phyloP scores from a whole-genome alignment of 257 asterid species.

The Orobanche coerulescens region DNA sequence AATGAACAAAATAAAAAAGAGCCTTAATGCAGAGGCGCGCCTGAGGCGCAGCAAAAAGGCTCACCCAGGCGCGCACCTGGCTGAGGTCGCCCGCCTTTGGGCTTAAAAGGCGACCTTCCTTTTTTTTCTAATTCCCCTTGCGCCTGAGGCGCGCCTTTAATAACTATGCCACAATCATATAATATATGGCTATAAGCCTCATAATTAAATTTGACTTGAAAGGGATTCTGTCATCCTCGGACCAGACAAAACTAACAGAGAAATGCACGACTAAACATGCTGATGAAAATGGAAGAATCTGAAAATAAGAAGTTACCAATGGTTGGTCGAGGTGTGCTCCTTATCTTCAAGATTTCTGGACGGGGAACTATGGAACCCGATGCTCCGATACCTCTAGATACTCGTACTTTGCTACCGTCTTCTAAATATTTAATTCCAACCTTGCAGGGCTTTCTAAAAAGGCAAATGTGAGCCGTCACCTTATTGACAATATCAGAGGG shows the following conservation, averaged over 20 bases:
- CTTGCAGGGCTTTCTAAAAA: constrained; percentile 70
- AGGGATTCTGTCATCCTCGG: background rate
- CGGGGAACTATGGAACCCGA: constrained; percentile 85
- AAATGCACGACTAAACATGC: background rate
- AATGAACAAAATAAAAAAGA: no score
- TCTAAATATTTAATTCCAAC: constrained; percentile 73
- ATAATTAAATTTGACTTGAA: no score
- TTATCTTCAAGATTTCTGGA: constrained; percentile 77
- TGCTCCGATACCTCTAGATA: constrained; percentile 83
- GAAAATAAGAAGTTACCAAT: constrained; percentile 56
- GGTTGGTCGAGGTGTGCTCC: constrained; percentile 83
- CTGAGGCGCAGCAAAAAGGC: no score
- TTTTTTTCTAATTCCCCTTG: no score
- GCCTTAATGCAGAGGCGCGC: no score
- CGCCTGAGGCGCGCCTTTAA: no score
- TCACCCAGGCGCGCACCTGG: no score
- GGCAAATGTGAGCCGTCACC: constrained; percentile 22
- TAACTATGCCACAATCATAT: no score
- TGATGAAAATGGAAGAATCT: background rate
- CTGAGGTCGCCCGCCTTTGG: no score
- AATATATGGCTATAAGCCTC: no score
- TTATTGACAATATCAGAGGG: background rate
- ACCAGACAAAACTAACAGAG: background rate
- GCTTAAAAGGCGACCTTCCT: no score
- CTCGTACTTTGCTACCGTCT: constrained; percentile 79